Base-by-base conservation (phyloP, 306 rosid species). In the Betula pendula region DNA sequence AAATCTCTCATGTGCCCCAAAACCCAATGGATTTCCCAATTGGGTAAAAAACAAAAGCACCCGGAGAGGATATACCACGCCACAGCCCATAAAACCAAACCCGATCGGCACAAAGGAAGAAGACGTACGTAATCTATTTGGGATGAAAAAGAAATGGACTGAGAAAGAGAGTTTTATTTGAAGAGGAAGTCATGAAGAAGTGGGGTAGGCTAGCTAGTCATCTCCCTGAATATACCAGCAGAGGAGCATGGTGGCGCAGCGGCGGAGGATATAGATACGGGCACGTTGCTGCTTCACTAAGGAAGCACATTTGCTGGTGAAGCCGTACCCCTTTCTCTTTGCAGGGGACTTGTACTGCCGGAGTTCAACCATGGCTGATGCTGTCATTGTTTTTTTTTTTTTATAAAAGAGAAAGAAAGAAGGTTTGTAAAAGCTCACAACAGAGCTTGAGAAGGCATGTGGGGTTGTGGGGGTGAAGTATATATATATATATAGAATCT, bases 171-270 rank as follows among this genome's bases (percentile, higher is more conserved):
- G 35, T 20, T 45, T 17, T 15, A 51, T 38, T 35, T 13, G 31
- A 63, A 35, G 75, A 48, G 20, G 58, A 38, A 31, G 72, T 25
- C 1, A 75, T 44, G 20, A 1, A 25, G 25, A 48, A 38, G 31
- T 38, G 42, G 42, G 7, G 8, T 38, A 6, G 42, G 42, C 42
- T 38, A 27, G 44, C 85, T 81, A 90, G 8, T 92, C 97, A 40
- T 95, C 99, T 86, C 98, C 98, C 25, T 91, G 91, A 70, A 95
- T 88, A 76, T 92, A 95, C 94, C 96, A 95, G 80, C 99, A 95
- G 16, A 91, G 94, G 48, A 95, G 98, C 96, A 92, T 89, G 80
- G 97, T 92, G 75, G 99, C 99, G 73, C 99, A 95, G 25, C 97
- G 88, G 9, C 98, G 94, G 1, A 95, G 83, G 62, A 95, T 95